Base-by-base conservation (phyloP, 2,329 filamentous ascomycete species). In the Raffaelea albimanens region DNA sequence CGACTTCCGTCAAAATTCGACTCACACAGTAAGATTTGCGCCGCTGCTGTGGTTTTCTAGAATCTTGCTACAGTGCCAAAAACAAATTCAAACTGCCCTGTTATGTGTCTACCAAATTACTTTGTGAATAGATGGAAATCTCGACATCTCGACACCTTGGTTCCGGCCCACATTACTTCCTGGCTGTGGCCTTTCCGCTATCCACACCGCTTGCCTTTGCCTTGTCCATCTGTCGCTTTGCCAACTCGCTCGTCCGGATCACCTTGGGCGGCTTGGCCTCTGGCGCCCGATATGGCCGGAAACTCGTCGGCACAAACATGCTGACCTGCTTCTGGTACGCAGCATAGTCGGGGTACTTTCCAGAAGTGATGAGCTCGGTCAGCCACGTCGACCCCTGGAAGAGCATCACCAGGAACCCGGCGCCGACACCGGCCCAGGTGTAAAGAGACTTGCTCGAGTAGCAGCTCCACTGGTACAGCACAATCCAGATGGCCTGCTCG, bases 371-470 rank as follows among this genome's bases (percentile, higher is more conserved):
- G 40, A 72, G 60, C 67, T 98, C 93, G 0, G 93, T 97, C 38
- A 98, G 75, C 70, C 78, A 83, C 0, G 90, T 95, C 53, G 89
- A 96, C 22, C 78, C 85, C 63, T 95, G 89, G 68, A 98, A 98
- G 9, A 98, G 73, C 43, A 85, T 61, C 20, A 96, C 64, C 56
- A 95, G 83, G 42, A 72, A 70, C 4, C 83, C 59, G 0, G 83
- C 75, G 9, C 91, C 93, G 10, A 78, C 62, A 44, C 78, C 79
- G 1, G 85, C 82, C 87, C 90, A 98, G 65, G 85, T 91, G 61
- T 83, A 82, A 39, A 83, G 70, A 2, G 73, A 80, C 47, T 81
- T 76, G 29, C 83, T 86, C 47, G 82, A 76, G 61, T 80, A 84
- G 64, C 85, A 91, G 55, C 78, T 80, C 93, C 91, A 98, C 59